These are phyloP conservation scores for Heimioporus sp. DNA, from an alignment of 768 basidiomycete species.

Conservation along the genomic window DNA sequence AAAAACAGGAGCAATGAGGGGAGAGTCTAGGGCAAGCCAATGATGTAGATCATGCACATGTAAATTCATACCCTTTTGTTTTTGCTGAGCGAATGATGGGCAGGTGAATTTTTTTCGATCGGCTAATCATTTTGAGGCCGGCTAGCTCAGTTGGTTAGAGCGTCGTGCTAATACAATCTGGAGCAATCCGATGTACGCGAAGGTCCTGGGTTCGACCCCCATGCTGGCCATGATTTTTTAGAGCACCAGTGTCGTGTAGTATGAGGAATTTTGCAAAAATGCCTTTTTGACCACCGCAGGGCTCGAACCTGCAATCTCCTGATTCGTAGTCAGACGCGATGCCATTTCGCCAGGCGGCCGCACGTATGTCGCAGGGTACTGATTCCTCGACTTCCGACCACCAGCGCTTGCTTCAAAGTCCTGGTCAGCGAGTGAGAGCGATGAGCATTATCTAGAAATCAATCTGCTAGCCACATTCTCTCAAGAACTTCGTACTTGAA, in stretches of 20 bases:
- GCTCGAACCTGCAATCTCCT: constrained; percentile 94
- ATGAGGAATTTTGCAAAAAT: no score
- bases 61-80: no score
- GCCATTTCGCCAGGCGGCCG: constrained; percentile 91
- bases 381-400: no score
- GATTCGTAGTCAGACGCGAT: constrained; percentile 95
- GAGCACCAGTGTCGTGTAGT: no score
- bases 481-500: no score
- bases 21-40: neutral
- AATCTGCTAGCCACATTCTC: no score
- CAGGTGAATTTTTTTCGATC: no score
- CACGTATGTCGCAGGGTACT: no score
- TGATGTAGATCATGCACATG: constrained; percentile 17
- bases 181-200: constrained; percentile 16
- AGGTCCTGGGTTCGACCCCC: constrained; percentile 43
- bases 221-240: constrained; percentile 32
- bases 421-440: no score
- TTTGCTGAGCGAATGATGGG: no score
- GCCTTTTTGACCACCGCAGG: constrained; percentile 71
- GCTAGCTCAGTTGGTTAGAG: constrained; percentile 34
- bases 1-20: constrained; percentile 33
- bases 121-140: constrained; percentile 11
- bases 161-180: constrained; percentile 30
- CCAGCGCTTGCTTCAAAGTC: no score
- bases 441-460: no score